A percentile compares a stretch with the other conserved stretches of the same genome.
These are phyloP conservation scores for carrot (Daucus carota) DNA, from an alignment of 129 eudicot species.

Conservation along the genomic window DH1_v3.0 NC_030383.2:7591501-7592000, in stretches of 20 bases:
- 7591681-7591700: conserved; percentile 45
- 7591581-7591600: conserved; percentile 51
- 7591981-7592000: neutral
- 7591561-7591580: conserved; percentile 57
- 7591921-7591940: neutral
- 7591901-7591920: neutral
- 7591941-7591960: neutral
- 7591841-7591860: too few species aligned
- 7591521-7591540: conserved; percentile 51
- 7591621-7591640: conserved; percentile 42
- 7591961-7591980: neutral
- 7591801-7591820: conserved; percentile 48
- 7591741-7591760: conserved; percentile 61
- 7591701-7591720: conserved; percentile 38
- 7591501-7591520: conserved; percentile 43
- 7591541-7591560: conserved; percentile 51
- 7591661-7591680: conserved; percentile 36
- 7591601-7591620: conserved; percentile 34
- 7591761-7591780: conserved; percentile 53
- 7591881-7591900: neutral
- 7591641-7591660: conserved; percentile 40
- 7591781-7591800: conserved; percentile 56
- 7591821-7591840: neutral
- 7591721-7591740: conserved; percentile 37
- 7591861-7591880: neutral